These are phyloP conservation scores for Hibiscus syriacus DNA, from an alignment of 345 rosid species.

Conservation along the genomic window DNA sequence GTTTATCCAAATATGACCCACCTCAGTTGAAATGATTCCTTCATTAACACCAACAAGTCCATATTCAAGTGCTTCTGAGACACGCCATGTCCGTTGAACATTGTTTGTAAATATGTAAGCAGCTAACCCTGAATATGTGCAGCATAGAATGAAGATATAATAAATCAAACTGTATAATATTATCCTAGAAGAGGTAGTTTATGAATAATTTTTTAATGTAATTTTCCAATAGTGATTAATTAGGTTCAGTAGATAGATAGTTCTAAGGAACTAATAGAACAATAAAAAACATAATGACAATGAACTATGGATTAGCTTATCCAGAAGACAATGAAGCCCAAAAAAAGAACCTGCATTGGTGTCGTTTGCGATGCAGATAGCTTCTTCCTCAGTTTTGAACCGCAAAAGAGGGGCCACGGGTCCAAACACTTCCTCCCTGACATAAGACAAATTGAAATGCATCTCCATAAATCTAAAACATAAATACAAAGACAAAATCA, in stretches of 20 bases:
- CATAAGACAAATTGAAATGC: constrained; percentile 1
- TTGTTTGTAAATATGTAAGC: constrained; percentile 87
- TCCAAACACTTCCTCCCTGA: constrained; percentile 93
- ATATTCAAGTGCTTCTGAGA: constrained; percentile 87
- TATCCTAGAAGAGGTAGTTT: neutral
- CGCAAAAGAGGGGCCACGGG: constrained; percentile 86
- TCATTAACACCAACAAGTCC: constrained; percentile 87
- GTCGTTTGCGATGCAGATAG: constrained; percentile 70
- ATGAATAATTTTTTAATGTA: neutral
- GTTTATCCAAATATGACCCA: constrained; percentile 16
- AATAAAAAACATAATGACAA: neutral
- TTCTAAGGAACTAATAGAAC: neutral
- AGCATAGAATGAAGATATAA: neutral
- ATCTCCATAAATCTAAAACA: neutral
- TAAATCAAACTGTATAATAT: neutral
- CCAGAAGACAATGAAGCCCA: neutral
- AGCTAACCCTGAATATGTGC: constrained; percentile 60
- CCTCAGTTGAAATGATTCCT: constrained; percentile 96
- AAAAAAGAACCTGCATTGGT: constrained; percentile 63
- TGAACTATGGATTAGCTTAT: neutral
- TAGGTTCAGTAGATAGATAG: neutral
- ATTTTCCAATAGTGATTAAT: neutral
- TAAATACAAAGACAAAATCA: neutral
- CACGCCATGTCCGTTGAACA: constrained; percentile 83
- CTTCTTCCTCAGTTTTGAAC: constrained; percentile 90